Percentiles rank a stretch among this genome's conserved stretches.
Evolutionary conservation across 371 early-diverging fungal species (phyloP).

Genomic region (Thermomucor indicae-seudaticae): DNA sequence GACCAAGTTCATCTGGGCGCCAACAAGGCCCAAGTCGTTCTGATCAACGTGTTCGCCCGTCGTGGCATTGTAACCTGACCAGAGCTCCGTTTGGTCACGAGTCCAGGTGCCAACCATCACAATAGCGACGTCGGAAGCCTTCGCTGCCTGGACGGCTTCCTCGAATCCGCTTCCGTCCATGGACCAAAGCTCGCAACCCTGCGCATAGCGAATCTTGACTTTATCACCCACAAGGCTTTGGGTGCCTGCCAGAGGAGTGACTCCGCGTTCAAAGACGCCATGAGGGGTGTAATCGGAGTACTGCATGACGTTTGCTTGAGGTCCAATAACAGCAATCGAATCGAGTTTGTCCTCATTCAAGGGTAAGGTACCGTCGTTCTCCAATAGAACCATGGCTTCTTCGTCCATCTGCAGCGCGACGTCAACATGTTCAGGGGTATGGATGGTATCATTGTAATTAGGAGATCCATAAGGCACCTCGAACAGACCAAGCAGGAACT

Average conservation of each 20-base stretch:
- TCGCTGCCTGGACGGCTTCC: slow-evolving; percentile 22
- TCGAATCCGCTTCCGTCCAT: slow-evolving; percentile 29
- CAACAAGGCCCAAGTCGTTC: slow-evolving; percentile 16
- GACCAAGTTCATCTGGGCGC: slow-evolving; percentile 22
- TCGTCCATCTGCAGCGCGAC: slow-evolving; percentile 13
- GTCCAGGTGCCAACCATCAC: slow-evolving; percentile 38
- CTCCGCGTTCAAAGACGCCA: slow-evolving; percentile 15
- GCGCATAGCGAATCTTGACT: slow-evolving; percentile 21
- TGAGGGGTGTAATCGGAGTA: slow-evolving; percentile 14
- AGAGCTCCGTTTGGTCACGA: slow-evolving; percentile 17
- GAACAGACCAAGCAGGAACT: slow-evolving; percentile 20
- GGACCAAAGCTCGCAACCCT: slow-evolving; percentile 23
- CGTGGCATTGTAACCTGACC: slow-evolving; percentile 15
- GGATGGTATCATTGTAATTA: slow-evolving; percentile 23
- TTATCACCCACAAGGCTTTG: slow-evolving; percentile 13
- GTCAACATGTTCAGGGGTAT: slow-evolving; percentile 9
- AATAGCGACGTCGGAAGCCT: slow-evolving; percentile 34
- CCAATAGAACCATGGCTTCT: slow-evolving; percentile 34
- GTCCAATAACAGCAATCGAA: slow-evolving; percentile 43
- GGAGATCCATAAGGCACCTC: slow-evolving; percentile 12
- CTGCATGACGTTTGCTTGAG: slow-evolving; percentile 33
- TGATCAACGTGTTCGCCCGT: slow-evolving; percentile 22
- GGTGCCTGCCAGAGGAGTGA: slow-evolving; percentile 37
- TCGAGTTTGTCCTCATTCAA: slow-evolving; percentile 9
- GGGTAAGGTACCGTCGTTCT: slow-evolving; percentile 36